phyloP scores from a whole-genome alignment of 2,329 filamentous ascomycete genomes.

The Alternaria sp. region DNA sequence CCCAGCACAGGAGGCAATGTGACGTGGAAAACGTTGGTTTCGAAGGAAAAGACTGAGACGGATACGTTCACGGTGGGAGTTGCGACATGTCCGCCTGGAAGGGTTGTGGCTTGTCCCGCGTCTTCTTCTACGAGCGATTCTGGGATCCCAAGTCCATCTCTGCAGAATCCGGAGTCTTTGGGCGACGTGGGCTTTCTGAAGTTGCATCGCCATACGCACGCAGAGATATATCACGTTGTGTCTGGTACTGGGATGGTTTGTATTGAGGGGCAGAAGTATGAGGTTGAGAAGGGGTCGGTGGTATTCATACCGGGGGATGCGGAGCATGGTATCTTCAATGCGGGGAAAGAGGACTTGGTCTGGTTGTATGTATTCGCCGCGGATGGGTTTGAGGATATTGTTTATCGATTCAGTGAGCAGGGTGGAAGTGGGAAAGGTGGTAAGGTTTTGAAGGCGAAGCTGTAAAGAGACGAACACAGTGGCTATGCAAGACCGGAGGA shows the following conservation, averaged over 20 bases:
- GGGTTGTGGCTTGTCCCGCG: neutral
- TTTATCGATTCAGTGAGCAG: slow-evolving; percentile 45
- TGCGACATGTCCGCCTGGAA: slow-evolving; percentile 32
- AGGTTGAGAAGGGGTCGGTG: slow-evolving; percentile 43
- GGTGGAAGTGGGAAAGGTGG: neutral
- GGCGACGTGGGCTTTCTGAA: slow-evolving; percentile 37
- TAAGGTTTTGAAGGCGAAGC: neutral
- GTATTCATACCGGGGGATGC: slow-evolving; percentile 54
- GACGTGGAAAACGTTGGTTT: slow-evolving; percentile 52
- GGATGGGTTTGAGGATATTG: slow-evolving; percentile 47
- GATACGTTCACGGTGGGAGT: slow-evolving; percentile 49
- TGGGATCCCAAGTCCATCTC: neutral
- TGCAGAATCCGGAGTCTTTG: slow-evolving; percentile 22
- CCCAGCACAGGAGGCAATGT: slow-evolving; percentile 27
- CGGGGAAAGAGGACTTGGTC: slow-evolving; percentile 33
- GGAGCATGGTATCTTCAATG: slow-evolving; percentile 49
- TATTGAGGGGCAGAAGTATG: slow-evolving; percentile 46
- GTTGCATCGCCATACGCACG: slow-evolving; percentile 50
- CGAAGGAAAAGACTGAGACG: slow-evolving; percentile 40
- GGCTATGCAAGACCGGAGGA: neutral
- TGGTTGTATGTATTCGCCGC: slow-evolving; percentile 54
- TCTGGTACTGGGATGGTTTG: slow-evolving; percentile 46
- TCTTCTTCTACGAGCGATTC: neutral
- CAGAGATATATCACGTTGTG: slow-evolving; percentile 54
- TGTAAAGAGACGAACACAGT: neutral